Base-by-base conservation (phyloP, 495 filamentous ascomycete genomes). In the Chlorociboria aeruginascens region DNA sequence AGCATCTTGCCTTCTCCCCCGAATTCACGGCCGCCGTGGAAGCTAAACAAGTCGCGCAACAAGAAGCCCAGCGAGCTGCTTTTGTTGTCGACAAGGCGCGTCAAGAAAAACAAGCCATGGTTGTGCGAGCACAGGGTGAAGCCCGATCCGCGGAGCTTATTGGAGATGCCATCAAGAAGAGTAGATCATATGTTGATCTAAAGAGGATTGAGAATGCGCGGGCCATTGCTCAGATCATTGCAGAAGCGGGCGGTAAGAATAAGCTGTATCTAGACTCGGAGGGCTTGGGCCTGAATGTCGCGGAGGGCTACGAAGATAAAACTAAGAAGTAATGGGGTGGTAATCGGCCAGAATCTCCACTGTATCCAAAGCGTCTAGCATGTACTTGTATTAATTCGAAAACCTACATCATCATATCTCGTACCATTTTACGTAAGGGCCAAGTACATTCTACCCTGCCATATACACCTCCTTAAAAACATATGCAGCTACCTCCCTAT, bases 141-240 rank as follows among this genome's bases (percentile, higher is more conserved):
- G 92, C 92, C 36, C 86, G 92, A 55, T 97, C 92, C 40, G 92
- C 92, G 31, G 88, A 98, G 66, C 83, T 98, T 40, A 95, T 98
- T 57, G 92, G 92, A 65, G 92, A 98, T 36, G 92, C 92, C 32
- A 95, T 98, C 78, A 97, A 98, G 82, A 97, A 98, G 80, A 90
- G 78, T 66, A 83, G 88, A 67, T 85, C 84, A 49, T 98, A 98
- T 64, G 85, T 98, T 48, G 92, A 97, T 67, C 76, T 98, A 58
- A 83, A 89, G 64, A 86, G 89, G 73, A 93, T 98, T 61, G 92
- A 98, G 73, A 98, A 95, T 59, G 92, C 92, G 0, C 76, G 85
- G 56, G 76, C 79, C 14, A 93, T 98, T 63, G 93, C 92, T 2
- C 62, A 67, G 44, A 80, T 93, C 35, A 54, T 98, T 49, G 85